These are phyloP conservation scores for Lodderomyces oxycetoniae DNA, from an alignment of 1,139 yeast species.

Conservation along the genomic window DNA sequence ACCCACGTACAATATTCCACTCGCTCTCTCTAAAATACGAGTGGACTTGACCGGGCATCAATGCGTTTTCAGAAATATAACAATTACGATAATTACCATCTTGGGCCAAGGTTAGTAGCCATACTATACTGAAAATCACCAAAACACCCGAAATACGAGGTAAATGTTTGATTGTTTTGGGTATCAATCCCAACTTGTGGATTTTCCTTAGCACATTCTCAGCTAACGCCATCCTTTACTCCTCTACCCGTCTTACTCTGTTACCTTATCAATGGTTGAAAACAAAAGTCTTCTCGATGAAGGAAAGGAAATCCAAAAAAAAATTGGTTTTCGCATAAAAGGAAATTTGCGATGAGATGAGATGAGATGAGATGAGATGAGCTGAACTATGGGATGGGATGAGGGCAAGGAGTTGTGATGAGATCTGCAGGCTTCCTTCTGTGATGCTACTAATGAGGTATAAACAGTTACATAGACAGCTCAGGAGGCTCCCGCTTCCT, in stretches of 20 bases:
- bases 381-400: no score
- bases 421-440: no score
- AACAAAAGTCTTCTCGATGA: no score
- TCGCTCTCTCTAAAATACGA: constrained; percentile 91
- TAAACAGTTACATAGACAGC: constrained; percentile 10
- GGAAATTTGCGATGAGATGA: no score
- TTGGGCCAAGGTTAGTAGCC: constrained; percentile 70
- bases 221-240: constrained; percentile 61
- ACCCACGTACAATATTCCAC: constrained; percentile 89
- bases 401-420: no score
- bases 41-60: constrained; percentile 94
- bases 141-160: constrained; percentile 62
- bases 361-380: no score
- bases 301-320: no score
- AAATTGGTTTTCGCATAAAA: no score
- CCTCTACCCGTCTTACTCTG: no score
- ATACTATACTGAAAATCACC: constrained; percentile 55
- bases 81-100: constrained; percentile 81
- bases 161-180: constrained; percentile 50
- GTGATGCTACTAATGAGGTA: no score
- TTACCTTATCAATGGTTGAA: no score
- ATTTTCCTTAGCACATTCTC: constrained; percentile 50
- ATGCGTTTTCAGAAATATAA: constrained; percentile 91
- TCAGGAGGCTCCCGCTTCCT: constrained; percentile 12
- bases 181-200: constrained; percentile 55